Evolutionary conservation across 176 grass and related monocot genomes (phyloP), one percentile per base, ranked within the genome.

Genomic region (Oryza coarctata): DNA sequence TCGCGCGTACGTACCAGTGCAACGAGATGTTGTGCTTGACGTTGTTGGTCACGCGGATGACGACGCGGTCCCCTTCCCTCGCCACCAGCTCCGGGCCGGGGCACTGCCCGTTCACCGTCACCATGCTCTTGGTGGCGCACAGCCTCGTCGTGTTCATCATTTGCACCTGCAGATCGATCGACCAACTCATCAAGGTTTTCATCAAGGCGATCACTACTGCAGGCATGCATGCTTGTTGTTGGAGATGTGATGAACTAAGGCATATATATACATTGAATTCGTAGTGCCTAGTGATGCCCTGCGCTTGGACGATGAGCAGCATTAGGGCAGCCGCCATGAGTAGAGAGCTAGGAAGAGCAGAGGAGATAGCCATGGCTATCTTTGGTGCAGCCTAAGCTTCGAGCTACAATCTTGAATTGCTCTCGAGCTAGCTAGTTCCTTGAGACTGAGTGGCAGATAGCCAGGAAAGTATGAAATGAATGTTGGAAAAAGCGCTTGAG

Each of bases 11-110:
- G 15, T 81, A 94, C 93, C 94, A 97, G 84, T 97, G 94, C 4
- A 97, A 70, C 2, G 90, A 68, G 72, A 97, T 72, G 77, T 97
- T 97, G 80, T 91, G 82, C 29, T 78, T 28, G 85, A 82, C 90
- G 71, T 85, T 86, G 77, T 97, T 97, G 87, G 83, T 87, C 12
- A 97, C 94, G 76, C 88, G 89, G 83, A 97, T 31, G 23, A 91
- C 77, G 63, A 93, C 83, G 15, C 79, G 88, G 43, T 97, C 94
- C 41, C 90, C 94, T 87, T 97, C 94, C 64, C 94, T 91, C 0
- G 88, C 94, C 25, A 80, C 55, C 41, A 97, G 77, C 61, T 93
- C 57, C 63, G 75, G 87, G 34, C 87, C 88, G 0, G 91, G 91
- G 70, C 82, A 90, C 84, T 82, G 72, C 29, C 91, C 87, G 62